Evolutionary conservation across 2,329 filamentous ascomycete species (phyloP), one percentile per base, ranked within the genome.

Genomic region (Daldinia sp.): DNA sequence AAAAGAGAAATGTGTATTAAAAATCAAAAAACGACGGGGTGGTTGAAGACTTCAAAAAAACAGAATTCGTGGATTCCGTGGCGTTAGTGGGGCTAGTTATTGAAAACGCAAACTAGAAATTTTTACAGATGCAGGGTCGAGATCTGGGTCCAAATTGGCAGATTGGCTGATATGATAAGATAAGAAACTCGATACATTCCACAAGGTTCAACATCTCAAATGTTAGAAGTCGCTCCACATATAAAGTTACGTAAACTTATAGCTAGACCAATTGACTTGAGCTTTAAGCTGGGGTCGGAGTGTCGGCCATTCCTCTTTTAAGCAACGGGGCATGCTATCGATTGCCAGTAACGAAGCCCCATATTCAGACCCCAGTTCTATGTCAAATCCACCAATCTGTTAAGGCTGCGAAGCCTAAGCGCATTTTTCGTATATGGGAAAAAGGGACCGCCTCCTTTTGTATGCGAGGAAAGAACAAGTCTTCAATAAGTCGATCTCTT

Each of bases 361-460:
- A 60, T 60, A 45, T 45, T 45, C 39, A 21, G 23, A 63, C 52
- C 57, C 60, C 59, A 51, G 51, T 45, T 30, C 55, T 25, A 49
- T 49, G 34, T 51, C 54, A 37, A 64, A 57, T 61, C 60, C 50
- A 39, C 53, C 54, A 64, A 62, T 59, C 54, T 57, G 58, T 67
- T 56, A 60, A 65, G 62, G 58, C 56, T 65, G 52, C 52, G 21
- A 55, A 51, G 41, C 53, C 58, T 34, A 67, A 67, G 64, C 58
- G 61, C 64, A 67, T 65, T 64, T 67, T 64, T 62, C 54, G 47
- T 55, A 54, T 50, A 35, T 50, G 21, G 55, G 29, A 58, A 63
- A n/a, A 64, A 43, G 58, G 55, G 49, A 61, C 59, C 59, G 50
- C 54, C 65, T 68, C 65, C 62, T 68, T 66, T 68, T 63, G 58